A percentile compares a stretch with the other conserved stretches of the same genome.
Evolutionary conservation across 805 yeast species (phyloP).

Genomic region (Torulaspora quercuum): DNA sequence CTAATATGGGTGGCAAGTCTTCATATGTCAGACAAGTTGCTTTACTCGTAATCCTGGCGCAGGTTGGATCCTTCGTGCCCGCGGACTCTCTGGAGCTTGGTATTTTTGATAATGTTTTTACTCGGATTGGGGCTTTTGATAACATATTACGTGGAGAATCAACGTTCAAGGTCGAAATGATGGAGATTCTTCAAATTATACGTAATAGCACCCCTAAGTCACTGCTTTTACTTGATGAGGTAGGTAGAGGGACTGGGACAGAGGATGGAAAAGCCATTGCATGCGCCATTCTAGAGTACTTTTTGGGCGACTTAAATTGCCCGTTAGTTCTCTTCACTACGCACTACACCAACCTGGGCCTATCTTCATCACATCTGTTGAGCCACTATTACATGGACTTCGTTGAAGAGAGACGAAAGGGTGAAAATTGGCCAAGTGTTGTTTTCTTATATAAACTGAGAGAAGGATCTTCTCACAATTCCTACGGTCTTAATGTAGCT

Average conservation of each 20-base stretch:
- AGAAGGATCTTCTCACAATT: slow-evolving; percentile 52
- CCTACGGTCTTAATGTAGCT: slow-evolving; percentile 86
- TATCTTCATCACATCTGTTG: slow-evolving; percentile 45
- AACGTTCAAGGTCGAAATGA: slow-evolving; percentile 93
- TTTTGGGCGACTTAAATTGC: slow-evolving; percentile 39
- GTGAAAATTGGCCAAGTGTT: slow-evolving; percentile 41
- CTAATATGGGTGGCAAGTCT: slow-evolving; percentile 64
- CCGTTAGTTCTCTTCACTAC: slow-evolving; percentile 77
- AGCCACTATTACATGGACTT: slow-evolving; percentile 73
- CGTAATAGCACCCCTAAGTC: slow-evolving; percentile 76
- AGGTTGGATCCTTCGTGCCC: slow-evolving; percentile 53
- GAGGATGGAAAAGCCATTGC: slow-evolving; percentile 83
- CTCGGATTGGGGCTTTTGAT: slow-evolving; percentile 82
- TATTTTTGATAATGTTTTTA: slow-evolving; percentile 55
- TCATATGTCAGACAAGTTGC: slow-evolving; percentile 53
- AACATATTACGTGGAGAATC: slow-evolving; percentile 71
- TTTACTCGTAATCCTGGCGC: slow-evolving; percentile 49
- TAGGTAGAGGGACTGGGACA: slow-evolving; percentile 89
- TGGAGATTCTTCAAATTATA: slow-evolving; percentile 85
- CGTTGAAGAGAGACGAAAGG: slow-evolving; percentile 38
- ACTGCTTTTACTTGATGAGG: slow-evolving; percentile 84
- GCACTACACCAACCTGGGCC: slow-evolving; percentile 68
- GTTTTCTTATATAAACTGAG: slow-evolving; percentile 52
- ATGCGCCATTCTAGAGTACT: slow-evolving; percentile 61
- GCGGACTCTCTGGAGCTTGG: slow-evolving; percentile 56